Evolutionary conservation across 257 asterid species (phyloP).

Genomic region (Jasminum sambac): DNA sequence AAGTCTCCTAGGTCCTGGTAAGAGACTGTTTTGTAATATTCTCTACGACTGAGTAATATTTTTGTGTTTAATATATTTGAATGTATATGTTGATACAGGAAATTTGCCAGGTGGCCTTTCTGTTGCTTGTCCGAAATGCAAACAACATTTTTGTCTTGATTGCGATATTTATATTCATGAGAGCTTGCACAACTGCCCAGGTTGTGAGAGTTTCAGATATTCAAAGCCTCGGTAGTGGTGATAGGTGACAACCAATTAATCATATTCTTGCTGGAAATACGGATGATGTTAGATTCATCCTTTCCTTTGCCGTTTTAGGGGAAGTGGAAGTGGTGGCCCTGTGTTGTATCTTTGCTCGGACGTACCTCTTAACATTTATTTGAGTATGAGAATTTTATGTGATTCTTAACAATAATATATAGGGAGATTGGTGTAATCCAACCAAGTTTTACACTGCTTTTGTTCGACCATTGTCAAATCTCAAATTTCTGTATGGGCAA

Average conservation of each 20-base stretch:
- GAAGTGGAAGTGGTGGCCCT: no score
- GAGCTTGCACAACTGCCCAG: constrained; percentile 97
- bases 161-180: constrained; percentile 96
- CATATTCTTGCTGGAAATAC: not conserved
- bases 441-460: no score
- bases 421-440: no score
- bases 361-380: no score
- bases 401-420: no score
- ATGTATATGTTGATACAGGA: constrained; percentile 45
- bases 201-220: constrained; percentile 82
- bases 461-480: no score
- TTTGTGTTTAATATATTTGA: not conserved
- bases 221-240: constrained; percentile 34
- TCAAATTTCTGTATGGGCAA: no score
- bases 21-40: constrained; percentile 2
- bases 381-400: no score
- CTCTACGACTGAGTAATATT: not conserved
- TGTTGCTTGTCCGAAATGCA: constrained; percentile 88
- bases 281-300: no score
- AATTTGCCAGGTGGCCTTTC: constrained; percentile 59
- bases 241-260: constrained; percentile 23
- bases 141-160: constrained; percentile 80
- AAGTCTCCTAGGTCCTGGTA: constrained; percentile 78
- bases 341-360: no score
- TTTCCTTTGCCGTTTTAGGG: no score